Percentiles rank a stretch among this genome's conserved stretches.
Conservation (phyloP, 139 green algal species). For the Haematococcus sp. region DNA sequence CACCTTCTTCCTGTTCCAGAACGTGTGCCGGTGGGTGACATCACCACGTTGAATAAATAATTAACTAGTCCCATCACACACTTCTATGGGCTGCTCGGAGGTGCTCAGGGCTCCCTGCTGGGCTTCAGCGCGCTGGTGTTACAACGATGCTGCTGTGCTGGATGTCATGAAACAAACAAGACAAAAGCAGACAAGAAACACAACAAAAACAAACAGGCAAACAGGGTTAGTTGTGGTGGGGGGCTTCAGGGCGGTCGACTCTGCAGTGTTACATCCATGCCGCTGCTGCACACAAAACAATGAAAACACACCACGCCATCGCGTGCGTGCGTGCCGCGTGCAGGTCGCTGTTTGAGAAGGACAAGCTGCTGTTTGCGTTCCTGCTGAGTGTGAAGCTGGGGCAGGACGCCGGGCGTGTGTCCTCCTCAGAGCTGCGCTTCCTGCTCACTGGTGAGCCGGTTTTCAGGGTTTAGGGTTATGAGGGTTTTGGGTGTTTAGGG, state of each 20-base stretch:
- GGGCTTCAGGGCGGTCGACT: too few species aligned
- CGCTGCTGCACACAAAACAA: neutral
- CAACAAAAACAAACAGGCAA: too few species aligned
- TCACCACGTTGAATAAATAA: neutral
- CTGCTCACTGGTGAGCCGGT: slow-evolving; percentile 70
- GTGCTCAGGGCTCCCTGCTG: neutral
- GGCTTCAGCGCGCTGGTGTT: neutral
- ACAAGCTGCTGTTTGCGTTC: slow-evolving; percentile 85
- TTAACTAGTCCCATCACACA: neutral
- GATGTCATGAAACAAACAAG: too few species aligned
- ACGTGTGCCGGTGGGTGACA: slow-evolving; percentile 62
- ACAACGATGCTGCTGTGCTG: too few species aligned
- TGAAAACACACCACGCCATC: neutral
- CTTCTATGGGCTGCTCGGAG: too few species aligned
- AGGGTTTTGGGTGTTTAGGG: too few species aligned
- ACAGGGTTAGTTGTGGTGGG: too few species aligned
- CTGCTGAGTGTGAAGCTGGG: slow-evolving; percentile 51
- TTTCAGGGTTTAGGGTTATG: too few species aligned
- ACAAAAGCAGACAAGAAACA: too few species aligned
- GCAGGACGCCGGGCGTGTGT: slow-evolving; percentile 38
- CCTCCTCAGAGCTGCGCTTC: slow-evolving; percentile 65
- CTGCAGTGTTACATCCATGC: neutral
- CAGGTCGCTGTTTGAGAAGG: slow-evolving; percentile 82
- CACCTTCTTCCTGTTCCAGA: slow-evolving; percentile 73
- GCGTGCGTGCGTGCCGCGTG: neutral